Evolutionary conservation across 2,329 filamentous ascomycete species (phyloP), one percentile per base, ranked within the genome.

Genomic region (Pyrenochaeta sp.): DNA sequence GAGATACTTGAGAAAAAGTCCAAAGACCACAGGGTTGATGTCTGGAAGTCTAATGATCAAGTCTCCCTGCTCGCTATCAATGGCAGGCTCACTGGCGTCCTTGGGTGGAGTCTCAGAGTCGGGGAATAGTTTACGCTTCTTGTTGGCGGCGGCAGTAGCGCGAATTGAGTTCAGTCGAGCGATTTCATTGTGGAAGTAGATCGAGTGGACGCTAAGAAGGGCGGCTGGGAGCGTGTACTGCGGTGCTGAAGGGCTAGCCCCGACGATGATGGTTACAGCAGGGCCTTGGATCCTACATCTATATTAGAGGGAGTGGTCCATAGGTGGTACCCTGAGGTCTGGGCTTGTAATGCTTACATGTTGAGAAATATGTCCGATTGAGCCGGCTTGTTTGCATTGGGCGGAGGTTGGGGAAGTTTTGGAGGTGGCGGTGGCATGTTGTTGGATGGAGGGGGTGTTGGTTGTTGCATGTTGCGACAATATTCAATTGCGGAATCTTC

Each of bases 1-100:
- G 0, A 69, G 60, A 61, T 58, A 71, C n/a, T 51, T 55, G 1
- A 72, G 53, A 44, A 71, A 71, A 3, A 72, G 61, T 0, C 62
- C 58, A 25, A 72, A 71, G 45, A 64, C 60, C 0, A 3, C 9
- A 3, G 59, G 61, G 8, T 67, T 60, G 1, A 65, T 34, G 1
- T 60, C 49, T 1, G 52, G 36, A 2, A 68, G 44, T 2, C 25
- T 45, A 24, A 69, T 55, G 0, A 51, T 5, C 0, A 27, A 3
- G 10, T 36, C 32, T 24, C 0, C 40, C 44, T 30, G 37, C 25
- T 12, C 49, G n/a, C 4, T 15, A 19, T 19, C 19, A 19, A 19
- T 19, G 19, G 19, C 1, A 19, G 19, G 19, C 19, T 19, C 19
- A 19, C 19, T 19, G 19, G 19, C 19, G 19, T 19, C 25, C 6